phyloP scores from a whole-genome alignment of 2,329 filamentous ascomycete species.

The Cordyceps tenuipes region DNA sequence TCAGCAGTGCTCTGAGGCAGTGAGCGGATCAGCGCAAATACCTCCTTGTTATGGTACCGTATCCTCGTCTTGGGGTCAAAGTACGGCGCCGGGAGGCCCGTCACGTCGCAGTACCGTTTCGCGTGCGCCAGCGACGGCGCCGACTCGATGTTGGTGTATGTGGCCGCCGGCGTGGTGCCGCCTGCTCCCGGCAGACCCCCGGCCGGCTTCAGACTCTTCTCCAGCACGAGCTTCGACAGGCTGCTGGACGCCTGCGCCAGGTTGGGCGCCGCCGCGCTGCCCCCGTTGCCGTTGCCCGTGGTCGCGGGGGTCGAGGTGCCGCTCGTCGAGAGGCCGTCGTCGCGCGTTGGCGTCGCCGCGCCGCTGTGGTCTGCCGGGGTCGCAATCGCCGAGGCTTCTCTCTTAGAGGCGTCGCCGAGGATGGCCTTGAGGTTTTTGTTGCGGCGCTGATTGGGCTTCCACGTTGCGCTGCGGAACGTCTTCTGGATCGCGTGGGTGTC shows the following conservation, averaged over 20 bases:
- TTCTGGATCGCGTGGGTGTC: slow-evolving; percentile 83
- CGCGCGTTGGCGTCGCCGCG: slow-evolving; percentile 53
- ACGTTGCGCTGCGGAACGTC: slow-evolving; percentile 80
- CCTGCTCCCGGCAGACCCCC: slow-evolving; percentile 4
- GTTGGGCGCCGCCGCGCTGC: slow-evolving; percentile 50
- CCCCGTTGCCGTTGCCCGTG: slow-evolving; percentile 49
- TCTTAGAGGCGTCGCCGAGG: slow-evolving; percentile 76
- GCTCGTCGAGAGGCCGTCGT: slow-evolving; percentile 48
- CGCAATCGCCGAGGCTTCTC: slow-evolving; percentile 79
- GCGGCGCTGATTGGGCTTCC: slow-evolving; percentile 88
- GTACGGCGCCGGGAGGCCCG: slow-evolving; percentile 84
- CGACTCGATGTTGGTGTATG: slow-evolving; percentile 94
- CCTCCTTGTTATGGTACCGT: slow-evolving; percentile 86
- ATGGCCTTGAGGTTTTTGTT: slow-evolving; percentile 99
- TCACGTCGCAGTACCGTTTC: slow-evolving; percentile 92
- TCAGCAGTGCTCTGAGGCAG: slow-evolving; percentile 78
- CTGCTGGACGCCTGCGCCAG: slow-evolving; percentile 84
- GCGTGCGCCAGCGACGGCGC: slow-evolving; percentile 79
- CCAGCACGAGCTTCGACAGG: slow-evolving; percentile 77
- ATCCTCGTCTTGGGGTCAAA: slow-evolving; percentile 90
- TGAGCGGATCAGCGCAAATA: slow-evolving; percentile 74
- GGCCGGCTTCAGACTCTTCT: slow-evolving; percentile 58
- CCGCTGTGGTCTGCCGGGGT: slow-evolving; percentile 71
- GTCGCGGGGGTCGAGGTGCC: slow-evolving; percentile 50
- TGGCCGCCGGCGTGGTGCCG: slow-evolving; percentile 57